phyloP scores from a whole-genome alignment of 2,329 filamentous ascomycete species.

The Chrysosporium keratinophilum region DNA sequence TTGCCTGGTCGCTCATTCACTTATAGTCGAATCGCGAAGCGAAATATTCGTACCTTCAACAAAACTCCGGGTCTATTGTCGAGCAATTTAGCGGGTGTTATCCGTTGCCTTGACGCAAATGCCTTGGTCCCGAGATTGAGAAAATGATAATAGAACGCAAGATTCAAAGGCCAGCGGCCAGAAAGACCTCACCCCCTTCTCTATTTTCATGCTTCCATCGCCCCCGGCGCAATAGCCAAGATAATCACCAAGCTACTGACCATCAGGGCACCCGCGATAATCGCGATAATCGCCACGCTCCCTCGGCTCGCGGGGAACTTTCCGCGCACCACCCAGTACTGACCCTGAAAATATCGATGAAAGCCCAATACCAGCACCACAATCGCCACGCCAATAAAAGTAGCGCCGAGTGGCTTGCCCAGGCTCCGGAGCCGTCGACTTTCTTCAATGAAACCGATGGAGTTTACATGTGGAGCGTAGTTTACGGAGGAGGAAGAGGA shows the following conservation, averaged over 20 bases:
- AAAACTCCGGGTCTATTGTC: too few relatives aligned
- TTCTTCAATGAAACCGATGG: constrained; percentile 15
- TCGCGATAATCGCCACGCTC: constrained; percentile 49
- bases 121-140: too few relatives aligned
- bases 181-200: too few relatives aligned
- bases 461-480: constrained; percentile 17
- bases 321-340: constrained; percentile 56
- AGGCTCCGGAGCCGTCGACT: constrained; percentile 38
- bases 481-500: constrained; percentile 13
- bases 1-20: too few relatives aligned
- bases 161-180: too few relatives aligned
- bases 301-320: constrained; percentile 56
- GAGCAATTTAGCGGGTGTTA: too few relatives aligned
- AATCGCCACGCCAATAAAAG: constrained; percentile 53
- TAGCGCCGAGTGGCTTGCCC: constrained; percentile 53
- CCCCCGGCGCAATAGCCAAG: constrained; percentile 42
- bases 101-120: too few relatives aligned
- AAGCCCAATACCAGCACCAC: constrained; percentile 53
- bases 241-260: constrained; percentile 51
- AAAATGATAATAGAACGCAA: too few relatives aligned
- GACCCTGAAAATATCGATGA: constrained; percentile 56
- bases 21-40: too few relatives aligned
- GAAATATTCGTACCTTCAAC: too few relatives aligned
- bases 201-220: constrained; percentile 12
- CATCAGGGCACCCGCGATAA: constrained; percentile 48